Evolutionary conservation across 2,329 filamentous ascomycete species (phyloP).

Genomic region (Aspergillus candidus): DNA sequence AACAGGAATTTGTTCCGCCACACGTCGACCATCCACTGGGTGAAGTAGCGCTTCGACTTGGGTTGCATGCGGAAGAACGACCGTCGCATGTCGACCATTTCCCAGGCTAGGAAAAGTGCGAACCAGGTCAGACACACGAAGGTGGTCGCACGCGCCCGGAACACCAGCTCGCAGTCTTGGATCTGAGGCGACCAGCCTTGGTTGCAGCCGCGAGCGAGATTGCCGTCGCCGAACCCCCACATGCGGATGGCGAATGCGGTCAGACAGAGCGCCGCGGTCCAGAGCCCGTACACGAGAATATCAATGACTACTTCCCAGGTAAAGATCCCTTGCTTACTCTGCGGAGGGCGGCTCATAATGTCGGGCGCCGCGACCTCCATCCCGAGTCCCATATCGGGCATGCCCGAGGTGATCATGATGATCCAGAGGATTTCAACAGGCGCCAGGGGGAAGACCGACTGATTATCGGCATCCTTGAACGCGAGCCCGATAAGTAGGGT

Average conservation of each 20-base stretch:
- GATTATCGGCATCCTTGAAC: constrained; percentile 62
- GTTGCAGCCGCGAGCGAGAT: constrained; percentile 56
- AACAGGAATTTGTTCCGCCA: constrained; percentile 69
- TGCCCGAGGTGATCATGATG: constrained; percentile 80
- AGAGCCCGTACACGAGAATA: constrained; percentile 68
- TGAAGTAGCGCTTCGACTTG: constrained; percentile 52
- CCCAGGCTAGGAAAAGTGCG: constrained; percentile 69
- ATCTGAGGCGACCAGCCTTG: constrained; percentile 38
- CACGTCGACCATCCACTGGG: constrained; percentile 59
- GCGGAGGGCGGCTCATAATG: constrained; percentile 71
- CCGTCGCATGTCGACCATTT: constrained; percentile 64
- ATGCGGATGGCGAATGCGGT: constrained; percentile 56
- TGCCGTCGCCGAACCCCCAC: constrained; percentile 53
- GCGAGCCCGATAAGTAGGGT: constrained; percentile 71
- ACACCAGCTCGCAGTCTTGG: constrained; percentile 54
- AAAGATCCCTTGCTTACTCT: constrained; percentile 63
- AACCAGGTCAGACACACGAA: constrained; percentile 71
- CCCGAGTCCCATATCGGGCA: constrained; percentile 79
- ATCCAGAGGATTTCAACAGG: constrained; percentile 85
- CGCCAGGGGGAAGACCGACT: constrained; percentile 75
- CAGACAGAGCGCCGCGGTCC: constrained; percentile 64
- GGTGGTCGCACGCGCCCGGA: constrained; percentile 62
- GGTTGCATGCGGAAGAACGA: constrained; percentile 69
- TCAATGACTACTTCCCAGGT: constrained; percentile 68
- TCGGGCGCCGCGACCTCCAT: constrained; percentile 67